A percentile compares a stretch with the other conserved stretches of the same genome.
These are phyloP conservation scores for Yamadazyma dushanensis DNA, from an alignment of 1,139 yeast genomes.

Conservation along the genomic window DNA sequence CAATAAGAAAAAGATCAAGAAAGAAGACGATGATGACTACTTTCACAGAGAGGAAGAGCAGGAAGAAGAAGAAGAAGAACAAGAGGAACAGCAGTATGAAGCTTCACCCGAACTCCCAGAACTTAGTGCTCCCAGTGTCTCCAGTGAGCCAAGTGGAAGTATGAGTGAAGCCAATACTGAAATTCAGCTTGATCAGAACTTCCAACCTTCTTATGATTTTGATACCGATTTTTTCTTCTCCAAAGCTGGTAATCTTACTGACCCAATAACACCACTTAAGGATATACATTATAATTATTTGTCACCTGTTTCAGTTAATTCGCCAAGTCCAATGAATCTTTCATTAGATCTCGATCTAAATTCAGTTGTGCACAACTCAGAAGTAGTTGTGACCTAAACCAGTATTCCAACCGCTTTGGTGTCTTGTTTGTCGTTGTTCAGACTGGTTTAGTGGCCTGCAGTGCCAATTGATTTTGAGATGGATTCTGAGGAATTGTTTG, in stretches of 20 bases:
- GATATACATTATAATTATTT: conserved; percentile 25
- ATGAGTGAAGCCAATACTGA: too few relatives aligned
- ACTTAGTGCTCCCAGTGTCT: background rate
- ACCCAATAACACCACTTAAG: conserved; percentile 2
- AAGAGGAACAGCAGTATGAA: background rate
- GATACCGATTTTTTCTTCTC: conserved; percentile 9
- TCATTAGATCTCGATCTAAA: conserved; percentile 21
- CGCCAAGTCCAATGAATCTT: conserved; percentile 46
- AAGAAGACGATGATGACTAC: conserved; percentile 1
- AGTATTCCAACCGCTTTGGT: conserved; percentile 1
- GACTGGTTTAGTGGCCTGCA: conserved; percentile 17
- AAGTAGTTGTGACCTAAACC: conserved; percentile 39
- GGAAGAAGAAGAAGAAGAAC: background rate
- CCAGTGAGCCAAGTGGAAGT: too few relatives aligned
- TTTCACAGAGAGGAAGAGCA: conserved; percentile 3
- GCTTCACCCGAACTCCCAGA: background rate
- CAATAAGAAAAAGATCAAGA: background rate
- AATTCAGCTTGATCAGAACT: too few relatives aligned
- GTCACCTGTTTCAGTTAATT: conserved; percentile 47
- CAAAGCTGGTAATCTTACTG: background rate
- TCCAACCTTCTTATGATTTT: background rate
- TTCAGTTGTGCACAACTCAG: conserved; percentile 49
- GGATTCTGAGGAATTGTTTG: conserved; percentile 14
- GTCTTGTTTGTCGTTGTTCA: conserved; percentile 2
- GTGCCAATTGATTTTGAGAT: conserved; percentile 19